Evolutionary conservation across 139 green algal genomes (phyloP).

Genomic region (Mesotaenium endlicherianum): DNA sequence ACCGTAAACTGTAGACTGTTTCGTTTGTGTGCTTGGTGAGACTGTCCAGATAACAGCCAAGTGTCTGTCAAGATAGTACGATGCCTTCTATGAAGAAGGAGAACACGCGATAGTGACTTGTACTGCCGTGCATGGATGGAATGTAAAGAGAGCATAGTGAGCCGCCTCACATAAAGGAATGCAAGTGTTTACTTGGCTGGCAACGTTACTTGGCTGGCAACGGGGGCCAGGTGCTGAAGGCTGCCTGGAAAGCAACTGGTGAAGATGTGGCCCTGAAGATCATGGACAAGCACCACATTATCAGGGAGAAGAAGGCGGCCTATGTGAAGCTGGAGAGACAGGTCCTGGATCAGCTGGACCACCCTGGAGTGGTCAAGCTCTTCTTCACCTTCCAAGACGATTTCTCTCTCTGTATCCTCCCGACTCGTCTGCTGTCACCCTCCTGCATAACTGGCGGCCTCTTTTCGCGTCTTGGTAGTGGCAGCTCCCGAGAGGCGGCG

Average conservation of each 20-base stretch:
- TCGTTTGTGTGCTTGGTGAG: too few relatives aligned
- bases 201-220: too few relatives aligned
- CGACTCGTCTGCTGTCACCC: too few relatives aligned
- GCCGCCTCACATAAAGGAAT: not conserved
- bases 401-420: constrained; percentile 41
- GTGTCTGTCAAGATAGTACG: too few relatives aligned
- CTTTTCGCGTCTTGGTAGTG: too few relatives aligned
- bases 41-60: too few relatives aligned
- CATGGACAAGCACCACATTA: constrained; percentile 55
- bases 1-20: too few relatives aligned
- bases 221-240: constrained; percentile 25
- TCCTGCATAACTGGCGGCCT: too few relatives aligned
- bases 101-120: not conserved
- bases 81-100: not conserved
- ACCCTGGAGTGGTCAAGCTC: constrained; percentile 50
- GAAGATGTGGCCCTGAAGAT: constrained; percentile 52
- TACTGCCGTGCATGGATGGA: too few relatives aligned
- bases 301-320: constrained; percentile 48
- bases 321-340: constrained; percentile 51
- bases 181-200: not conserved
- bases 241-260: constrained; percentile 18
- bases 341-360: constrained; percentile 46
- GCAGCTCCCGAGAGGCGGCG: too few relatives aligned
- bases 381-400: constrained; percentile 58
- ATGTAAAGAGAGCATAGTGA: not conserved